Evolutionary conservation across 2,329 filamentous ascomycete genomes (phyloP), one percentile per base, ranked within the genome.

Genomic region (Sporothrix protearum): DNA sequence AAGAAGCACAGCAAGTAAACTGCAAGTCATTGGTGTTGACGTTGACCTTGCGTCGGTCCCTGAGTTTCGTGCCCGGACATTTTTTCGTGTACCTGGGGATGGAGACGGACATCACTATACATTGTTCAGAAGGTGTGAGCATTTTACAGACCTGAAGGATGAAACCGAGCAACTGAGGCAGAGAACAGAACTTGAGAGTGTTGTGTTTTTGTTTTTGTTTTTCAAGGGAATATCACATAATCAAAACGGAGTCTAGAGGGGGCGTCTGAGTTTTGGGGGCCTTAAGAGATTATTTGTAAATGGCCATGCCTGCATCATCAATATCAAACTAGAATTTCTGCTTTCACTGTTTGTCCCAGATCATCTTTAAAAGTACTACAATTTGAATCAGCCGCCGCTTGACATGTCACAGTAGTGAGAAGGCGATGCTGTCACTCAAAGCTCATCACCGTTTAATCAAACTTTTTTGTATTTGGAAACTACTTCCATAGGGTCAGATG

Each of bases 1-100:
- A 71, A 64, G 63, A 71, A 69, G 66, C 51, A 68, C 47, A 53
- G 47, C 67, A 72, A 72, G 33, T 72, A 59, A 49, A 19, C 19
- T 14, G 61, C 28, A 19, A 4, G 9, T 19, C 28, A 19, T 19
- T 33, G 28, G 10, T 30, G 53, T 57, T 3, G 12, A 42, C 33
- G 14, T 42, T 42, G n/a, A 63, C n/a, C 33, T 39, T 19, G 36
- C 14, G 3, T 7, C 1, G 2, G 25, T 42, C 9, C 2, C 3
- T 2, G 14, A 25, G 3, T 22, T 61, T 42, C 25, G 12, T 22
- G 10, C 28, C 9, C 49, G 2, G 33, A 19, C 30, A 14, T 22
- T 25, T 63, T 22, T 9, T 42, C 2, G 3, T 61, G 7, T 61
- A 2, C 25, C n/a, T 42, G 36, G 36, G 57, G 10, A 42, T 14